phyloP scores from a whole-genome alignment of 225 moss, liverwort and hornwort species.

The Takakia lepidozioides region DNA sequence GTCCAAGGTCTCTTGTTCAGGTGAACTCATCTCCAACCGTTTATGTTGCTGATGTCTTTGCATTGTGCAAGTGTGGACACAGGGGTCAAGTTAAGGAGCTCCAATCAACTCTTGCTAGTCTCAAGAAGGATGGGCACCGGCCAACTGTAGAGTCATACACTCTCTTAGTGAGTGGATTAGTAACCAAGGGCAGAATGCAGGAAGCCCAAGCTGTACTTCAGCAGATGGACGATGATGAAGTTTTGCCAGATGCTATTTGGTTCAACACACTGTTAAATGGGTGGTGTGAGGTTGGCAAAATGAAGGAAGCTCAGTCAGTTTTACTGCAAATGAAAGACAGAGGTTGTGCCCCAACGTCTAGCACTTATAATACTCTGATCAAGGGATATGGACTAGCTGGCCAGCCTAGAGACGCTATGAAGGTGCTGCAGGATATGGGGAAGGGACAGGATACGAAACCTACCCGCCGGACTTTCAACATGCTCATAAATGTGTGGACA shows the following conservation, averaged over 20 bases:
- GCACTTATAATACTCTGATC: slow-evolving; percentile 76
- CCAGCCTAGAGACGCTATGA: slow-evolving; percentile 67
- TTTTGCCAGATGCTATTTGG: slow-evolving; percentile 62
- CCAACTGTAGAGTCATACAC: slow-evolving; percentile 75
- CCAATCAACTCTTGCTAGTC: slow-evolving; percentile 24
- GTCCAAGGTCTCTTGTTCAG: too few species aligned
- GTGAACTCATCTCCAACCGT: too few species aligned
- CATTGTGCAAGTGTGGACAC: slow-evolving; percentile 2
- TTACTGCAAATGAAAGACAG: slow-evolving; percentile 59
- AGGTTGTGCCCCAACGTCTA: slow-evolving; percentile 43
- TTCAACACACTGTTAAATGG: slow-evolving; percentile 79
- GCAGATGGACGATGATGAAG: slow-evolving; percentile 61
- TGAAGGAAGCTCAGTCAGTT: slow-evolving; percentile 54
- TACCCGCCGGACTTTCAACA: slow-evolving; percentile 67
- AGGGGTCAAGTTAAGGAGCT: slow-evolving; percentile 58
- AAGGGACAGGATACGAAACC: slow-evolving; percentile 37
- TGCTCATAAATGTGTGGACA: slow-evolving; percentile 82
- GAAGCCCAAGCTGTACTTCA: slow-evolving; percentile 49
- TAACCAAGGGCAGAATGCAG: slow-evolving; percentile 35
- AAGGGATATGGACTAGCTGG: slow-evolving; percentile 61
- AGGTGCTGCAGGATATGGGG: slow-evolving; percentile 54
- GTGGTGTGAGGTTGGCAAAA: slow-evolving; percentile 50
- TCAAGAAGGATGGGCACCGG: slow-evolving; percentile 68
- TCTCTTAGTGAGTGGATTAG: slow-evolving; percentile 50
- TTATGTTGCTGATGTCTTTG: background rate